phyloP scores from a whole-genome alignment of 495 filamentous ascomycete species.

The Penicillium flavigenum region DNA sequence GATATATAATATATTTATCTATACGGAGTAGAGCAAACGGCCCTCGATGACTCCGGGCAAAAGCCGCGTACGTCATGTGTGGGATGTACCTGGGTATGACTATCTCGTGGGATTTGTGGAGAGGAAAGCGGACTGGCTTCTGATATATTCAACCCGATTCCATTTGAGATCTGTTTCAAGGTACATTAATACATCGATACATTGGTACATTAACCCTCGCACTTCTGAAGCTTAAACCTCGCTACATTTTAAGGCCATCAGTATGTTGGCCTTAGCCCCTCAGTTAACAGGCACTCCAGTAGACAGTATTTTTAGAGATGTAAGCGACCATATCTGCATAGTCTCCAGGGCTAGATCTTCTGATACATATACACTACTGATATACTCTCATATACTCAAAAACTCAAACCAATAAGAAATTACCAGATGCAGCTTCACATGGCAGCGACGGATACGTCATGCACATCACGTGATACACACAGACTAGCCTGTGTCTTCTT shows the following conservation, averaged over 20 bases:
- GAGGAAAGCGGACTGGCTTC: background rate
- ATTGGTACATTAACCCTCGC: too few species aligned
- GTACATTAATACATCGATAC: background rate
- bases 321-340: background rate
- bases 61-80: constrained; percentile 11
- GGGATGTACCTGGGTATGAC: background rate
- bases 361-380: background rate
- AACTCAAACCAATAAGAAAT: background rate
- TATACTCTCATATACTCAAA: background rate
- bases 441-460: constrained; percentile 27
- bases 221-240: background rate
- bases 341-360: background rate
- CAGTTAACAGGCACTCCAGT: background rate
- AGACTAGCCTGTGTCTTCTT: constrained; percentile 15
- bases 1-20: too few species aligned
- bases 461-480: constrained; percentile 29
- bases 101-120: constrained; percentile 2
- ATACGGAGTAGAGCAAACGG: background rate
- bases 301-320: background rate
- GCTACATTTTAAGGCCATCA: background rate
- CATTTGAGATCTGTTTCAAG: background rate
- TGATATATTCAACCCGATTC: background rate
- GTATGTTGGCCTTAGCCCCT: background rate
- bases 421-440: constrained; percentile 4
- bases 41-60: too few species aligned